Conservation (phyloP, 2,329 filamentous ascomycete species). For the Corinectria fuckeliana region DNA sequence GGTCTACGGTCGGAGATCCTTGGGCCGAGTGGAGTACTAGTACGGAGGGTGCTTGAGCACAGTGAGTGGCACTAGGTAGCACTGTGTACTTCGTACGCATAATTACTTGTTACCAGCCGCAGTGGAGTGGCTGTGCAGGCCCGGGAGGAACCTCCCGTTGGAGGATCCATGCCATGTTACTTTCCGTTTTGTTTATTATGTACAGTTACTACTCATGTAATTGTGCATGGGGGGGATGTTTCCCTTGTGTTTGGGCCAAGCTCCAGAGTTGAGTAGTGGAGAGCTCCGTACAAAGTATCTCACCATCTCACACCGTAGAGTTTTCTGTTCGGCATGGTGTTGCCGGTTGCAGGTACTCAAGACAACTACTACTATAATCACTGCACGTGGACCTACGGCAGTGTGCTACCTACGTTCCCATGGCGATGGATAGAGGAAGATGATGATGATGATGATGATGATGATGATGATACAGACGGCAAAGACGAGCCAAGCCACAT, state of each 20-base stretch:
- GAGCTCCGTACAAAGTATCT: not conserved
- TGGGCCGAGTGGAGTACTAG: not conserved
- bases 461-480: not conserved
- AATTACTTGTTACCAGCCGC: not conserved
- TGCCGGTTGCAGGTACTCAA: not conserved
- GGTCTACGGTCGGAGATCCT: slow-evolving; percentile 3
- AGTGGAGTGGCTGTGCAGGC: not conserved
- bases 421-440: too few relatives aligned
- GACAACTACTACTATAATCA: not conserved
- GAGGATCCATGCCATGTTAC: not conserved
- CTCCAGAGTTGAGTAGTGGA: not conserved
- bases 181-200: not conserved
- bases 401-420: not conserved
- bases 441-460: not conserved
- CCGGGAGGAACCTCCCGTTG: not conserved
- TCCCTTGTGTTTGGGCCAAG: too few relatives aligned
- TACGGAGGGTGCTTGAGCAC: too few relatives aligned
- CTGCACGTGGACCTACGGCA: not conserved
- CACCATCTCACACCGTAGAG: not conserved
- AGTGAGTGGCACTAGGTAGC: not conserved
- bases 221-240: too few relatives aligned
- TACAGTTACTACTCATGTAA: too few relatives aligned
- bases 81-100: not conserved
- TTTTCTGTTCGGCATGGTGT: not conserved
- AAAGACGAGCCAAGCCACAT: not conserved